phyloP scores from a whole-genome alignment of 2,329 filamentous ascomycete genomes.

The Exserohilum turcica region DNA sequence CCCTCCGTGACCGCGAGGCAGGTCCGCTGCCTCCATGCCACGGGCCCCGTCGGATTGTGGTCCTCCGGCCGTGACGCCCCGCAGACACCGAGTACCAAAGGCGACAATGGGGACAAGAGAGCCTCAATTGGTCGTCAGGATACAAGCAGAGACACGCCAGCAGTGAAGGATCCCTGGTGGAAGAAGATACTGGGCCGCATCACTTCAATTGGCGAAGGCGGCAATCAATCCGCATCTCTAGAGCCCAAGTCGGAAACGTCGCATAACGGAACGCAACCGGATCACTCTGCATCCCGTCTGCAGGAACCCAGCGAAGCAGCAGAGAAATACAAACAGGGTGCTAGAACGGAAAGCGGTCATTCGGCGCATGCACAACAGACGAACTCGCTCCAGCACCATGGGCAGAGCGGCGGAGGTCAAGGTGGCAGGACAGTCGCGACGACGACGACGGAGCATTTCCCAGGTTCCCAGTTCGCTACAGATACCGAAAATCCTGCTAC shows the following conservation, averaged over 20 bases:
- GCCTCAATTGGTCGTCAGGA: neutral
- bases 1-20: conserved; percentile 48
- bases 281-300: too few species aligned
- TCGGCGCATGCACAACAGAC: neutral
- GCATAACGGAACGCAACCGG: too few species aligned
- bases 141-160: neutral
- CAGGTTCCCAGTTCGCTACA: neutral
- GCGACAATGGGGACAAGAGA: neutral
- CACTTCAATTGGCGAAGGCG: neutral
- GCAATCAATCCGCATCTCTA: neutral
- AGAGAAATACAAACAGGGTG: too few species aligned
- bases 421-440: neutral
- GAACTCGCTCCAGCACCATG: neutral
- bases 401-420: neutral
- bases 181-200: neutral
- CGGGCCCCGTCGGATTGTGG: conserved; percentile 19
- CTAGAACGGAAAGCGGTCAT: too few species aligned
- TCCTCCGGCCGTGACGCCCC: conserved; percentile 17
- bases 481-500: neutral
- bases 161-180: conserved; percentile 9
- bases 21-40: conserved; percentile 36
- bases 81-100: conserved; percentile 6
- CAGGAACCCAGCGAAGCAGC: too few species aligned
- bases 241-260: neutral
- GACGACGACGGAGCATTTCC: neutral